A percentile compares a stretch with the other conserved stretches of the same genome.
Conservation (phyloP, 23 red algal genomes). For the Gracilaria gracilis region DNA sequence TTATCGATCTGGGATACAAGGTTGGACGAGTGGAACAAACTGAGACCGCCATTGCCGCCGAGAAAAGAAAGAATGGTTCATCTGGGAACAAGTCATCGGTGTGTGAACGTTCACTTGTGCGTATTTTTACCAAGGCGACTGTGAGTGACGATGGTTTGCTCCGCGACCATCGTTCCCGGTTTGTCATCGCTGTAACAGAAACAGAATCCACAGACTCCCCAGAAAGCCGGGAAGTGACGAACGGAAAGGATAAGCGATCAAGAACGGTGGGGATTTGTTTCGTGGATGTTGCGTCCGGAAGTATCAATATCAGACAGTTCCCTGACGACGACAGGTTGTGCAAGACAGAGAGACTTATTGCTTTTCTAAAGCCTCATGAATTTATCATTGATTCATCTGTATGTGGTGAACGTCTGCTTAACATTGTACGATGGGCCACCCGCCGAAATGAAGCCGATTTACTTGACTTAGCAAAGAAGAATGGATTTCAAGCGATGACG, state of each 20-base stretch:
- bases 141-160: slow-evolving; percentile 80
- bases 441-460: slow-evolving; percentile 41
- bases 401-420: slow-evolving; percentile 28
- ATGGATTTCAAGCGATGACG: slow-evolving; percentile 67
- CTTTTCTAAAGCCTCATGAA: slow-evolving; percentile 80
- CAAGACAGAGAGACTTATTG: slow-evolving; percentile 71
- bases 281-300: slow-evolving; percentile 83
- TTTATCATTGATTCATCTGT: slow-evolving; percentile 54
- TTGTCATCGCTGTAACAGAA: slow-evolving; percentile 72
- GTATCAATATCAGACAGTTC: slow-evolving; percentile 84
- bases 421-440: slow-evolving; percentile 58
- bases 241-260: background rate
- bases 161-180: slow-evolving; percentile 75
- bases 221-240: background rate
- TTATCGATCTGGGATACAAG: slow-evolving; percentile 88
- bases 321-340: slow-evolving; percentile 54
- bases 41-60: slow-evolving; percentile 86
- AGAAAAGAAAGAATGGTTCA: slow-evolving; percentile 54
- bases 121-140: slow-evolving; percentile 90
- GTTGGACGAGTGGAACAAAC: slow-evolving; percentile 98
- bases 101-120: slow-evolving; percentile 89
- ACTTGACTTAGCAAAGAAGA: slow-evolving; percentile 23
- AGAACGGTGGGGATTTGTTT: slow-evolving; percentile 82
- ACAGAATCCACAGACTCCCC: background rate
- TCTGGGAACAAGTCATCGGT: slow-evolving; percentile 57